Percentiles rank a stretch among this genome's conserved stretches.
Conservation (phyloP, 768 basidiomycete species). For the Psilocybe cyanescens region DNA sequence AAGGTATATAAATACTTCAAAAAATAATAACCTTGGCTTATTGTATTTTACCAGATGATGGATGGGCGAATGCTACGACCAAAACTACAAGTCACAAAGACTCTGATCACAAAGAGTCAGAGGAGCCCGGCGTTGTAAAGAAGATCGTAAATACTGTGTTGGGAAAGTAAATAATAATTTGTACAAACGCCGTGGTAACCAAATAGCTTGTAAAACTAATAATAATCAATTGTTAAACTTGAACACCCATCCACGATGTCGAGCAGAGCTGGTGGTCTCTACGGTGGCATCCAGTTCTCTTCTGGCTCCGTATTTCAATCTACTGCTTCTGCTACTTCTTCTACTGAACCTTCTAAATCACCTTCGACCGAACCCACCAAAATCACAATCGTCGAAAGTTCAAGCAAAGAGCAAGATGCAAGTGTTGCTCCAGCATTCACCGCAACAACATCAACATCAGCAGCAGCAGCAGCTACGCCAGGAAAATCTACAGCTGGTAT, state of each 20-base stretch:
- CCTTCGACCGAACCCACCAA: slow-evolving; percentile 22
- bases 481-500: slow-evolving; percentile 63
- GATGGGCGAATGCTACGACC: slow-evolving; percentile 8
- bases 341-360: slow-evolving; percentile 17
- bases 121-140: neutral
- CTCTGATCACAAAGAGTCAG: neutral
- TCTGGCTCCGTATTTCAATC: slow-evolving; percentile 59
- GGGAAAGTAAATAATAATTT: slow-evolving; percentile 6
- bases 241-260: slow-evolving; percentile 54
- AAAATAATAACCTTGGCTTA: neutral
- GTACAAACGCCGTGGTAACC: neutral
- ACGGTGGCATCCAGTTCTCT: slow-evolving; percentile 87
- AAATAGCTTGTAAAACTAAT: slow-evolving; percentile 7
- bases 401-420: slow-evolving; percentile 14
- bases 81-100: neutral
- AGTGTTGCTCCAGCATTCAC: slow-evolving; percentile 22
- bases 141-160: slow-evolving; percentile 1
- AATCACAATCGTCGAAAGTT: slow-evolving; percentile 13
- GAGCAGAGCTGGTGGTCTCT: slow-evolving; percentile 81
- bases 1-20: neutral
- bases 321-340: slow-evolving; percentile 27
- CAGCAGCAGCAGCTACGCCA: slow-evolving; percentile 29
- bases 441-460: slow-evolving; percentile 24
- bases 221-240: slow-evolving; percentile 10
- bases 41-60: slow-evolving; percentile 1